Evolutionary conservation across 768 basidiomycete genomes (phyloP).

Genomic region (Hydnum rufescens): DNA sequence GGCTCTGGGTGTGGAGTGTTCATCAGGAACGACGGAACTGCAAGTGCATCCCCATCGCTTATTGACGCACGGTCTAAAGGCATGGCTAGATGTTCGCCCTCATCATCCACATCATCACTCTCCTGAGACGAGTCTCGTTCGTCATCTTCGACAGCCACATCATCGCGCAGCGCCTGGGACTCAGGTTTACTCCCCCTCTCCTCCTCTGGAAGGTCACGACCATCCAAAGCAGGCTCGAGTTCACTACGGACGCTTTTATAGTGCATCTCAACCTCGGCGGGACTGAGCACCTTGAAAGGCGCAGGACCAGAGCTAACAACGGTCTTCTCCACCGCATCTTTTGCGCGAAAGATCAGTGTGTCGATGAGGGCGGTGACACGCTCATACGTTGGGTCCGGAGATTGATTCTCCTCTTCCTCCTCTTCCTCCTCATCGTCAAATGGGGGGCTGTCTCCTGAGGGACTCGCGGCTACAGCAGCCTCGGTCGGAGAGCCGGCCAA

Average conservation of each 20-base stretch:
- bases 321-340: not conserved
- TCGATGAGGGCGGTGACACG: slow-evolving; percentile 12
- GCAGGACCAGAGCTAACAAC: not conserved
- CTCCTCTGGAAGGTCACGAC: too few relatives aligned
- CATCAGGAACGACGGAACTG: too few relatives aligned
- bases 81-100: too few relatives aligned
- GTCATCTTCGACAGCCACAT: too few relatives aligned
- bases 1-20: too few relatives aligned
- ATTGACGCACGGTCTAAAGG: too few relatives aligned
- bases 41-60: too few relatives aligned
- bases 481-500: slow-evolving; percentile 14
- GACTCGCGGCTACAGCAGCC: not conserved
- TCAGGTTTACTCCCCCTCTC: too few relatives aligned
- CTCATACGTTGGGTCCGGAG: slow-evolving; percentile 13
- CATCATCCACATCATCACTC: too few relatives aligned
- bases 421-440: slow-evolving; percentile 10
- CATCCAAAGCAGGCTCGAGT: not conserved
- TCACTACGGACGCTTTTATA: not conserved
- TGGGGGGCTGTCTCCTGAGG: not conserved
- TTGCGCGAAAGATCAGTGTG: slow-evolving; percentile 8
- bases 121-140: too few relatives aligned
- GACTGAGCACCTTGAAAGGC: slow-evolving; percentile 39
- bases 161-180: too few relatives aligned
- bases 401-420: slow-evolving; percentile 11
- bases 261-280: slow-evolving; percentile 35